Base-by-base conservation (phyloP, 768 basidiomycete genomes). In the Tricholoma matsutake region DNA sequence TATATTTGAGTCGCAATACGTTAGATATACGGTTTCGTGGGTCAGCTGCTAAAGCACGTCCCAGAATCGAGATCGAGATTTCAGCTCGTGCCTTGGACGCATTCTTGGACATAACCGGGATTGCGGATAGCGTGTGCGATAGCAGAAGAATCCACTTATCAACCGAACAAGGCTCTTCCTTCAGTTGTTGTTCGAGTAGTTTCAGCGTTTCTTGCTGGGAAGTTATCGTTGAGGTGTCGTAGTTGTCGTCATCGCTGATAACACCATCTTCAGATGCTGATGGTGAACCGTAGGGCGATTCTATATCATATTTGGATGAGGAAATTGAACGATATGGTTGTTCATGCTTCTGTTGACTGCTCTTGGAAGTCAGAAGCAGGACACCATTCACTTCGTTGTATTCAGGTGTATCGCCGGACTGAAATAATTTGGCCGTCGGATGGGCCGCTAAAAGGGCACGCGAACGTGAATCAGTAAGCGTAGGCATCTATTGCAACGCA, bases 371-470 rank as follows among this genome's bases (percentile, higher is more conserved):
- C 8, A 92, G 74, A 41, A 78, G 83, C 29, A 92, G 74, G 67
- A 89, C 86, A 8, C 88, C 89, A 62, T 89, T 82, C n/a, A 79
- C 68, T 71, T 91, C 89, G 59, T 83, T 75, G 67, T 86, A 83
- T 66, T 79, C 85, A 65, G 76, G 73, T 54, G 66, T 67, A 59
- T 76, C 69, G 47, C 72, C 61, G 39, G 79, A 68, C 25, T 72
- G 66, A 18, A 78, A 58, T n/a, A 89, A 69, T 57, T 79, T 79
- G 56, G 82, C 80, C 4, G 77, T 79, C 4, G 86, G 83, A 52
- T 83, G 75, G 22, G 79, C 75, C 3, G 80, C 73, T 6, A 92
- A 77, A 20, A 90, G 72, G 37, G 80, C 76, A 45, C 81, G 80
- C 22, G 87, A 74, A 31, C 72, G 76, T 6, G 85, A 73, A 71